phyloP scores from a whole-genome alignment of 192 early-diverging fungal species.

The Coemansia erecta region DNA sequence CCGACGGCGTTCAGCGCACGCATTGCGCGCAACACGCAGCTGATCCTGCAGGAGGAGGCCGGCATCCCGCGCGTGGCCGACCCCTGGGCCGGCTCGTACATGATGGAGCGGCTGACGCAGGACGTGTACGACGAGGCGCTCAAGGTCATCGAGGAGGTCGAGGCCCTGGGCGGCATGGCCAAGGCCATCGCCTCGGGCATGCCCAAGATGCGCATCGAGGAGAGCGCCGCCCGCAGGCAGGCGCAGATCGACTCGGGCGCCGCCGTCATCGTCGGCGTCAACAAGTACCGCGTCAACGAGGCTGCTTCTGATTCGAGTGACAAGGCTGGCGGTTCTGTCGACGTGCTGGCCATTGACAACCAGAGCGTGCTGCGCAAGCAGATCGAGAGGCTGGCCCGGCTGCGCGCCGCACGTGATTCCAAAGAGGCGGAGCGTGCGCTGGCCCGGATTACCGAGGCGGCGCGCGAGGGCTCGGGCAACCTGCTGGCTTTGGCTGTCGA shows the following conservation, averaged over 20 bases:
- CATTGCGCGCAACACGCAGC: constrained; percentile 88
- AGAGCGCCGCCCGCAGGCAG: constrained; percentile 83
- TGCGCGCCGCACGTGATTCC: constrained; percentile 58
- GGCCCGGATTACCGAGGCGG: constrained; percentile 66
- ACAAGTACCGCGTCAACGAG: constrained; percentile 73
- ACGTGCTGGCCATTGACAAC: constrained; percentile 80
- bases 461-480: constrained; percentile 66
- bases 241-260: constrained; percentile 86
- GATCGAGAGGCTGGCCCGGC: constrained; percentile 61
- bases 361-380: constrained; percentile 67
- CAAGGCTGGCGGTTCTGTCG: constrained; percentile 54
- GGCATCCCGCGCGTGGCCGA: constrained; percentile 86
- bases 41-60: constrained; percentile 87
- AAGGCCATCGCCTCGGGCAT: constrained; percentile 85
- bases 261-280: constrained; percentile 86
- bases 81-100: constrained; percentile 89
- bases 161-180: constrained; percentile 86
- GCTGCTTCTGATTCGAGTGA: constrained; percentile 56
- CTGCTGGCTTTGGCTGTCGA: constrained; percentile 71
- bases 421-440: constrained; percentile 56
- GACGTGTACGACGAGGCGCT: constrained; percentile 70
- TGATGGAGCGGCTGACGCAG: constrained; percentile 90
- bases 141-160: constrained; percentile 74
- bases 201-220: constrained; percentile 87
- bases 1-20: constrained; percentile 82